Conservation (phyloP, 495 filamentous ascomycete genomes). For the Penicillium antarcticum region DNA sequence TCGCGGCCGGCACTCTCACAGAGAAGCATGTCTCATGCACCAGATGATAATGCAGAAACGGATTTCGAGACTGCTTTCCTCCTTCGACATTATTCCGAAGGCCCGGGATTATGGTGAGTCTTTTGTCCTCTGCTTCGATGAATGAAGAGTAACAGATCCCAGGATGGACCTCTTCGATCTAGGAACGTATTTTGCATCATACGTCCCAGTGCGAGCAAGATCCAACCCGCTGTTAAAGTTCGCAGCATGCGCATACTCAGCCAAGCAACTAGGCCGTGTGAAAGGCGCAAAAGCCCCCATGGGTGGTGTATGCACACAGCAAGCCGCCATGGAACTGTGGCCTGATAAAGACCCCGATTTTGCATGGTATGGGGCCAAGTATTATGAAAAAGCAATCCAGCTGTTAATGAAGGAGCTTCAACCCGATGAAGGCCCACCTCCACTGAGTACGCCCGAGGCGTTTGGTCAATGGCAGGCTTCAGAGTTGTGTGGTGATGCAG, state of each 20-base stretch:
- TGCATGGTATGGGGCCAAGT: slow-evolving; percentile 55
- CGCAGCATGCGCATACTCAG: slow-evolving; percentile 58
- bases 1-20: slow-evolving; percentile 21
- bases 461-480: slow-evolving; percentile 38
- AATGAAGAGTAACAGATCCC: slow-evolving; percentile 12
- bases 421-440: slow-evolving; percentile 39
- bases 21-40: slow-evolving; percentile 12
- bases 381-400: slow-evolving; percentile 63
- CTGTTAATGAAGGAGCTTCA: slow-evolving; percentile 57
- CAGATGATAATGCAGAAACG: slow-evolving; percentile 36
- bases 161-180: slow-evolving; percentile 67
- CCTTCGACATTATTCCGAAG: slow-evolving; percentile 59
- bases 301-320: slow-evolving; percentile 45
- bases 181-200: slow-evolving; percentile 55
- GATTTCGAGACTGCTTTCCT: slow-evolving; percentile 59
- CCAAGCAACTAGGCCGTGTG: slow-evolving; percentile 59
- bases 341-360: slow-evolving; percentile 50
- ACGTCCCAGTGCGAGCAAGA: slow-evolving; percentile 55
- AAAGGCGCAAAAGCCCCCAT: slow-evolving; percentile 47
- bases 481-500: slow-evolving; percentile 29
- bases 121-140: not conserved
- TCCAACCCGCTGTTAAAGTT: slow-evolving; percentile 57
- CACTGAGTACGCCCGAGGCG: slow-evolving; percentile 31
- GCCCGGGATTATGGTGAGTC: slow-evolving; percentile 54
- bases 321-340: slow-evolving; percentile 52